Evolutionary conservation across 352 stramenopile genomes (phyloP).

Genomic region (Nothophytophthora sp.): DNA sequence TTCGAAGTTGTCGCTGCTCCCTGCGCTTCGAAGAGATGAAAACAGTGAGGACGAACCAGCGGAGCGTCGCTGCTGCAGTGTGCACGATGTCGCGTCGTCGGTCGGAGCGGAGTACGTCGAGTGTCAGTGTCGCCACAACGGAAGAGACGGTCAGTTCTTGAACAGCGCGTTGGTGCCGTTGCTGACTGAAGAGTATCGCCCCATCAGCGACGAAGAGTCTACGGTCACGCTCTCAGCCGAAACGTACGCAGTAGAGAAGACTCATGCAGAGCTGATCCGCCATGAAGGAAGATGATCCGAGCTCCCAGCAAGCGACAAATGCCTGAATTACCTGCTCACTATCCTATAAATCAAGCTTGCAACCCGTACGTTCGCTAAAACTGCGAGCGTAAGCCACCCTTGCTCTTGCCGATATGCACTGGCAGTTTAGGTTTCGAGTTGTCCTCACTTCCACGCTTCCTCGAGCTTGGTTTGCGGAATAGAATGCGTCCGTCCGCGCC

Average conservation of each 20-base stretch:
- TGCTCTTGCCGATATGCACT: conserved; percentile 83
- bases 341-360: too few relatives aligned
- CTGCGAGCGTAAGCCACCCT: conserved; percentile 74
- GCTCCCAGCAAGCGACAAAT: too few relatives aligned
- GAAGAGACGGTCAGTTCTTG: conserved; percentile 3
- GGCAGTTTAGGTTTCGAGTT: conserved; percentile 52
- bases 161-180: conserved; percentile 18
- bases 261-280: too few relatives aligned
- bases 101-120: conserved; percentile 15
- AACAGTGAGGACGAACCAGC: background rate
- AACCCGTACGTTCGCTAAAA: too few relatives aligned
- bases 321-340: too few relatives aligned
- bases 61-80: conserved; percentile 10
- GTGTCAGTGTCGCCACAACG: conserved; percentile 12
- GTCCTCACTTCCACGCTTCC: conserved; percentile 17
- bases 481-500: conserved; percentile 59
- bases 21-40: conserved; percentile 3
- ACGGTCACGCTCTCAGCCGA: too few relatives aligned
- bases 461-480: conserved; percentile 83
- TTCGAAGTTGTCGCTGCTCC: conserved; percentile 12
- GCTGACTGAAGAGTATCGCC: conserved; percentile 9
- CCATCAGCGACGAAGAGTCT: conserved; percentile 1
- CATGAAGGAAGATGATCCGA: too few relatives aligned
- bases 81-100: background rate
- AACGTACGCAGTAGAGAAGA: too few relatives aligned